Base-by-base conservation (phyloP, 1,284 basidiomycete species). In the Leccinum holopus region DNA sequence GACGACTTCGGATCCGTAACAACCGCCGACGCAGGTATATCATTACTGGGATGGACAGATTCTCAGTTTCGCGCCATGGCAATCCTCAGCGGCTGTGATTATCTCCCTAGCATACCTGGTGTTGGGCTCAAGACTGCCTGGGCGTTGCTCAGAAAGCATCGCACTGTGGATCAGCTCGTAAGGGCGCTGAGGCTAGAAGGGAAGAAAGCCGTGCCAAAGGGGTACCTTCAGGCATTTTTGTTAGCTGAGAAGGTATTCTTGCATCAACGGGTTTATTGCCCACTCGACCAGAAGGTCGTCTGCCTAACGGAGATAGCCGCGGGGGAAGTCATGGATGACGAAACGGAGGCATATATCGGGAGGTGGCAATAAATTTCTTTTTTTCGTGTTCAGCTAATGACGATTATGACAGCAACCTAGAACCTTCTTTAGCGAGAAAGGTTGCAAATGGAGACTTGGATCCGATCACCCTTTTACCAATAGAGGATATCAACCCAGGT, bases 71-170 rank as follows among this genome's bases (percentile, higher is more conserved):
- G 97, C 28, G 83, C 91, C 41, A 98, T 98, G 95, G 92, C 96
- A 28, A 98, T 99, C 74, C 83, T 99, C 49, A 94, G 93, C 61
- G 97, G 97, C 3, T 99, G 97, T 75, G 97, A 99, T 76, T 99
- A 99, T 75, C 84, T 98, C 21, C 87, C 95, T 6, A 97, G 94
- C 61, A 92, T 99, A 65, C 88, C 88, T 55, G 97, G 97, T 1
- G 83, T 99, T 53, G 97, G 97, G 1, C 81, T 98, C 69, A 98
- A 98, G 81, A 98, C 93, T n/a, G 96, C 97, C 0, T 92, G 92
- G 77, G 76, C 82, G 12, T 78, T 98, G 62, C 77, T 99, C 66
- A 82, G 89, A 69, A 92, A 92, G 73, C 87, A 92, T 83, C 93
- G 91, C 76, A 92, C 92, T 0, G 87, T 91, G 14, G 94, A 97